A percentile compares a stretch with the other conserved stretches of the same genome.
Conservation (phyloP, 1,284 basidiomycete genomes). For the Apiotrichum brassicae region DNA sequence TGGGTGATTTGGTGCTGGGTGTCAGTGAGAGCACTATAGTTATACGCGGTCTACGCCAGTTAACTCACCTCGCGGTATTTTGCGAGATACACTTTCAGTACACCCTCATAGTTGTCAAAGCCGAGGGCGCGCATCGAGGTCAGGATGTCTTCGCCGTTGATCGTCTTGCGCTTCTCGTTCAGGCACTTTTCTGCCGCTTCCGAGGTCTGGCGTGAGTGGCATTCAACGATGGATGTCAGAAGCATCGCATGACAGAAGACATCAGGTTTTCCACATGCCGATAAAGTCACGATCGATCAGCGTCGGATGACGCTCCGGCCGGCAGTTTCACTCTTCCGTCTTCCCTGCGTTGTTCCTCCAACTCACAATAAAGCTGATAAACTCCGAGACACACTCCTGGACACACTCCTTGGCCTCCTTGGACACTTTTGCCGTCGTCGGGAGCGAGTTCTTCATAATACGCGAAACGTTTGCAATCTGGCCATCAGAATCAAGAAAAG, state of each 20-base stretch:
- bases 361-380: constrained; percentile 78
- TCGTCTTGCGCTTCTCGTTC: constrained; percentile 93
- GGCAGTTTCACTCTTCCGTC: too few species aligned
- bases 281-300: too few species aligned
- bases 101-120: constrained; percentile 83
- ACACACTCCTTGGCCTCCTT: constrained; percentile 96
- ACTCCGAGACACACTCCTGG: constrained; percentile 92
- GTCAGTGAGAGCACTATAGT: neutral
- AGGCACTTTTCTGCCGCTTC: constrained; percentile 83
- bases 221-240: too few species aligned
- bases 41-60: neutral
- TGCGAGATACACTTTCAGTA: constrained; percentile 87
- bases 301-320: too few species aligned
- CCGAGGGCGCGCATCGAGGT: constrained; percentile 86
- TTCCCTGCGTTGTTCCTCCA: too few species aligned
- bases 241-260: too few species aligned
- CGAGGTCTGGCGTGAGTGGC: constrained; percentile 36
- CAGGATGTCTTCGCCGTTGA: constrained; percentile 80
- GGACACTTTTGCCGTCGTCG: constrained; percentile 87
- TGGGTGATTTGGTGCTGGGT: constrained; percentile 25
- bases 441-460: constrained; percentile 87
- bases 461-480: constrained; percentile 92
- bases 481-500: neutral
- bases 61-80: constrained; percentile 73
- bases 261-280: too few species aligned